Percentiles rank a stretch among this genome's conserved stretches.
Evolutionary conservation across 2,329 filamentous ascomycete genomes (phyloP).

Genomic region (Fonsecaea erecta): DNA sequence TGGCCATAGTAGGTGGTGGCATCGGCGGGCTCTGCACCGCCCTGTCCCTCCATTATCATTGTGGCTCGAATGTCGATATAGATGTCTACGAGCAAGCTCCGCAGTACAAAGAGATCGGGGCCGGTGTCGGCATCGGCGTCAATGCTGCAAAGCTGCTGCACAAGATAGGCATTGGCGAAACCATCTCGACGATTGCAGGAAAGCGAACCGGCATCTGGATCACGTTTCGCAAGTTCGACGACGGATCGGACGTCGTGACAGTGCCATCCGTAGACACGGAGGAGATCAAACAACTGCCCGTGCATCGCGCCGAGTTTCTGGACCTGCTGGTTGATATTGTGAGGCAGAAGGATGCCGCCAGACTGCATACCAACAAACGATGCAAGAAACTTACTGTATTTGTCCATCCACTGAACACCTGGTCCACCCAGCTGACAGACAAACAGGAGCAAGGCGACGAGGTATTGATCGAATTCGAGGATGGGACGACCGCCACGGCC

Average conservation of each 20-base stretch:
- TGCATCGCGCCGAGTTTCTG: constrained; percentile 47
- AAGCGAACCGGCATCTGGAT: constrained; percentile 42
- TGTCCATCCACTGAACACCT: not conserved
- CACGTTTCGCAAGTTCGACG: constrained; percentile 45
- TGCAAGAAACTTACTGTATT: constrained; percentile 25
- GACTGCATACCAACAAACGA: constrained; percentile 24
- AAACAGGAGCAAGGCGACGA: constrained; percentile 21
- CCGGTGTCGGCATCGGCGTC: constrained; percentile 31
- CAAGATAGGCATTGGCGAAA: constrained; percentile 43
- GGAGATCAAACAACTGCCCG: constrained; percentile 17
- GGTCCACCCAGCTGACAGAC: constrained; percentile 5
- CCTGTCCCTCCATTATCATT: constrained; percentile 45
- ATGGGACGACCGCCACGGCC: constrained; percentile 35
- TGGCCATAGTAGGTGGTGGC: constrained; percentile 49
- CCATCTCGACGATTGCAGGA: constrained; percentile 41
- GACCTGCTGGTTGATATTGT: constrained; percentile 49
- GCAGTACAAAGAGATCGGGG: constrained; percentile 34
- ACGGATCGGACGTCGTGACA: constrained; percentile 42
- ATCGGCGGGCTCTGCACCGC: constrained; percentile 47
- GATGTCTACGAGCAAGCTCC: constrained; percentile 39
- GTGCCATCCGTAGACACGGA: constrained; percentile 39
- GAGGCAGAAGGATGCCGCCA: constrained; percentile 42
- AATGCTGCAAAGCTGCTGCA: constrained; percentile 31
- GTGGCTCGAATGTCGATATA: constrained; percentile 35
- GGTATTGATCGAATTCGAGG: constrained; percentile 37